These are phyloP conservation scores for Termitomyces sp. DNA, from an alignment of 768 basidiomycete species.

Conservation along the genomic window DNA sequence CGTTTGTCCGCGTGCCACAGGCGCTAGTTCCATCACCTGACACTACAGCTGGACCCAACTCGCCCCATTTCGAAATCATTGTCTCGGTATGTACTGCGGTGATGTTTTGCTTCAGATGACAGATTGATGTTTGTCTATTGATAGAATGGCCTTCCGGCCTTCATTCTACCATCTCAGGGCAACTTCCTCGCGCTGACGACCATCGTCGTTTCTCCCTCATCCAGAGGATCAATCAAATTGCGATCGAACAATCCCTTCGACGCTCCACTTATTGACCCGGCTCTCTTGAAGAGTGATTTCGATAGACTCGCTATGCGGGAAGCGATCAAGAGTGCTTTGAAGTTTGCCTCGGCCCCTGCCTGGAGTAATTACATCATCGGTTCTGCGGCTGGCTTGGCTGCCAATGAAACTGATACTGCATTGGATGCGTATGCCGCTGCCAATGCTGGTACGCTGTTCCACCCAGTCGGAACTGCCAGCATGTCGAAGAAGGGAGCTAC, in stretches of 20 bases:
- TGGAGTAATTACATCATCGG: slow-evolving; percentile 14
- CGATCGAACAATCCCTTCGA: slow-evolving; percentile 37
- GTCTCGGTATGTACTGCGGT: slow-evolving; percentile 16
- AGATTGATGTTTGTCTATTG: background rate
- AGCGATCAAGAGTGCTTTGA: slow-evolving; percentile 13
- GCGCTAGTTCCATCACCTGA: slow-evolving; percentile 13
- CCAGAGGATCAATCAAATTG: slow-evolving; percentile 15
- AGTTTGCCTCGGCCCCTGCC: slow-evolving; percentile 11
- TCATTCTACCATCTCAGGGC: slow-evolving; percentile 4
- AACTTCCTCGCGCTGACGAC: slow-evolving; percentile 8
- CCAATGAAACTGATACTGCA: slow-evolving; percentile 9
- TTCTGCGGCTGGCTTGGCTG: background rate
- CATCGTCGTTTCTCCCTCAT: slow-evolving; percentile 1
- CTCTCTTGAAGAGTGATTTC: slow-evolving; percentile 24
- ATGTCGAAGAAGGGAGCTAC: slow-evolving; percentile 20
- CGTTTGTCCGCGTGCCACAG: slow-evolving; percentile 20
- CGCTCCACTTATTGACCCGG: slow-evolving; percentile 39
- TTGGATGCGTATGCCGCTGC: slow-evolving; percentile 18
- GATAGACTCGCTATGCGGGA: slow-evolving; percentile 17
- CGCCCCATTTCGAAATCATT: slow-evolving; percentile 27
- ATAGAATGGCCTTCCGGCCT: slow-evolving; percentile 5
- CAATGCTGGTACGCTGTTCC: slow-evolving; percentile 13
- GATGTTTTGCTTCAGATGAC: background rate
- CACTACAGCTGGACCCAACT: slow-evolving; percentile 24
- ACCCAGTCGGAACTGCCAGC: slow-evolving; percentile 18